Evolutionary conservation across 1,284 basidiomycete genomes (phyloP), one percentile per base, ranked within the genome.

Genomic region (Sphagnurus paluster): DNA sequence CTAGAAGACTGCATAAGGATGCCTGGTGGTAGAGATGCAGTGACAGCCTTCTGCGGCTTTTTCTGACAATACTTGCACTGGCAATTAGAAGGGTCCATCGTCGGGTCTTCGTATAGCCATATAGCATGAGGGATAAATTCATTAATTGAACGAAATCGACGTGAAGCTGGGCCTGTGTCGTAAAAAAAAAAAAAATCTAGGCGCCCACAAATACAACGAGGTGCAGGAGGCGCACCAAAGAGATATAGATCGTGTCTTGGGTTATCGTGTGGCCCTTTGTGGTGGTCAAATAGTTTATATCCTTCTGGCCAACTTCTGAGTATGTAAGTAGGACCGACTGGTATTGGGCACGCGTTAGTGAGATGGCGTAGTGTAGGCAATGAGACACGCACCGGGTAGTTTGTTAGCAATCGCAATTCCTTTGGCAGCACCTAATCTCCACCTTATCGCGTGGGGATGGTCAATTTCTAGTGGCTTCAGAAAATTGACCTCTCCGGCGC

Each of bases 101-200:
- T 72, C 0, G 69, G 60, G 51, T 87, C 80, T 3, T 70, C 69
- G 62, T 84, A 73, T 2, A 93, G 75, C 90, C 90, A 93, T 49
- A 80, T 68, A 2, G 87, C 86, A 59, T 93, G 90, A 3, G 87
- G 87, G 34, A 85, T 76, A 59, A 92, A 89, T 59, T 93, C 90
- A 44, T 84, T 83, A 8, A 81, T 71, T 3, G 89, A 91, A 32
- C 90, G 84, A 63, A 90, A 93, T 4, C 79, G 80, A 38, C 79
- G 80, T 76, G 36, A 57, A 33, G 49, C 42, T 42, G 64, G 48
- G 44, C 68, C 68, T 68, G 36, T 29, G 14, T 19, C 28, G 20
- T 14, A 25, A 32, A 40, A 17, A 38, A 32, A 19, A 14, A 25
- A 32, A 40, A 17, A 38, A 32, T 13, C 6, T n/a, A 5, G 2